Evolutionary conservation across 2,329 filamentous ascomycete genomes (phyloP).

Genomic region (Gaeumannomyces tritici): DNA sequence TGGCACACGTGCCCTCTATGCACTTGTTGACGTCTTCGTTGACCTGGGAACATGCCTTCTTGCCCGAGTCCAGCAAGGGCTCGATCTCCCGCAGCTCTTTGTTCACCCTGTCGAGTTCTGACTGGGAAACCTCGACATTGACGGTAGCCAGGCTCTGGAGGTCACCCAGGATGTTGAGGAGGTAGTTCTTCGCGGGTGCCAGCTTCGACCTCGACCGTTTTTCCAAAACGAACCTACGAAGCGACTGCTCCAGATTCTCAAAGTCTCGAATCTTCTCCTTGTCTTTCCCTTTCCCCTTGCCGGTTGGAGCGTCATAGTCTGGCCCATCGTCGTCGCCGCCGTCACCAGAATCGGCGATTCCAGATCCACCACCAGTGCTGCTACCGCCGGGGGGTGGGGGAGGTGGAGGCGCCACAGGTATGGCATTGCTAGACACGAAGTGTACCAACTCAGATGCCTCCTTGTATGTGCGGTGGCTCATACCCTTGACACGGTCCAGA

Average conservation of each 20-base stretch:
- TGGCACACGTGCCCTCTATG: constrained; percentile 76
- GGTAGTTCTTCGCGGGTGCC: constrained; percentile 88
- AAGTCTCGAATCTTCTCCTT: constrained; percentile 86
- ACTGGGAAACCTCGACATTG: constrained; percentile 77
- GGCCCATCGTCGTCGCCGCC: constrained; percentile 33
- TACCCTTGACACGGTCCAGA: constrained; percentile 71
- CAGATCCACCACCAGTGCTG: constrained; percentile 36
- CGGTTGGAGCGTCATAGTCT: constrained; percentile 36
- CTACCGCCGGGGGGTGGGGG: constrained; percentile 44
- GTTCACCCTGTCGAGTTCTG: constrained; percentile 75
- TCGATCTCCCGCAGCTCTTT: constrained; percentile 74
- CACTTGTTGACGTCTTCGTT: constrained; percentile 71
- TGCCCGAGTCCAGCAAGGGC: constrained; percentile 74
- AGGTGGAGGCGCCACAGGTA: constrained; percentile 60
- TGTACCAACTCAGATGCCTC: constrained; percentile 89
- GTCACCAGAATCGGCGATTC: neutral
- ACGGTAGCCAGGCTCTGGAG: constrained; percentile 73
- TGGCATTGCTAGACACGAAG: constrained; percentile 94
- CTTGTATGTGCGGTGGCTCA: constrained; percentile 91
- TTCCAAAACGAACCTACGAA: constrained; percentile 88
- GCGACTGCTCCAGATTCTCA: constrained; percentile 75
- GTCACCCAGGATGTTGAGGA: constrained; percentile 87
- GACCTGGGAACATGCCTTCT: constrained; percentile 69
- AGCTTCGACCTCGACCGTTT: constrained; percentile 93
- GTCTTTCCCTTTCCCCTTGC: constrained; percentile 74